phyloP scores from a whole-genome alignment of 108 stramenopile genomes.

The Chaetoceros muelleri region DNA sequence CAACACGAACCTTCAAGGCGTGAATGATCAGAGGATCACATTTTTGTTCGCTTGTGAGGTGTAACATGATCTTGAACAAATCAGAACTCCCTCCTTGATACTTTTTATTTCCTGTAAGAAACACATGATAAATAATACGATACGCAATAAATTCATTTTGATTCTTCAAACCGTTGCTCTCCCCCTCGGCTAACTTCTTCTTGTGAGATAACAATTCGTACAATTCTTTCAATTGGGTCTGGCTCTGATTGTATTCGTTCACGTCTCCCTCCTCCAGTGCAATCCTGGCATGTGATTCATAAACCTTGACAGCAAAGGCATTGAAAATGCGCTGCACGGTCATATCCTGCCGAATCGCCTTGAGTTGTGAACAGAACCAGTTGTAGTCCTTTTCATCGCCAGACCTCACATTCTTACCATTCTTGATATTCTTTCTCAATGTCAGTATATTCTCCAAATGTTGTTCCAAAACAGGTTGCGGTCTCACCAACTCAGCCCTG shows the following conservation, averaged over 20 bases:
- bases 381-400: slow-evolving; percentile 50
- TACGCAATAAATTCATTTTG: slow-evolving; percentile 68
- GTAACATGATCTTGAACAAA: slow-evolving; percentile 48
- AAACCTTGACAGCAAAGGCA: slow-evolving; percentile 83
- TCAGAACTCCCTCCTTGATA: slow-evolving; percentile 57
- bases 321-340: slow-evolving; percentile 87
- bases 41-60: slow-evolving; percentile 31
- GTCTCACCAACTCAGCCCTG: slow-evolving; percentile 56
- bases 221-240: slow-evolving; percentile 82
- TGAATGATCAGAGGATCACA: slow-evolving; percentile 44
- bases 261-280: slow-evolving; percentile 83
- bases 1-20: slow-evolving; percentile 59
- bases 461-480: slow-evolving; percentile 35
- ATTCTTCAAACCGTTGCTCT: slow-evolving; percentile 22
- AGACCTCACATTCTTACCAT: slow-evolving; percentile 15
- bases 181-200: background rate
- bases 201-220: slow-evolving; percentile 22
- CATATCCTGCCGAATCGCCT: slow-evolving; percentile 92
- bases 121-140: slow-evolving; percentile 71
- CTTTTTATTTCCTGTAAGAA: slow-evolving; percentile 49
- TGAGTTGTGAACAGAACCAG: slow-evolving; percentile 89
- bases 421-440: slow-evolving; percentile 15
- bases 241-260: slow-evolving; percentile 92
- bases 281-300: slow-evolving; percentile 92
- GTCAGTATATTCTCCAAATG: slow-evolving; percentile 44